Evolutionary conservation across 176 grass and related monocot species (phyloP).

Genomic region (Ananas comosus): DNA sequence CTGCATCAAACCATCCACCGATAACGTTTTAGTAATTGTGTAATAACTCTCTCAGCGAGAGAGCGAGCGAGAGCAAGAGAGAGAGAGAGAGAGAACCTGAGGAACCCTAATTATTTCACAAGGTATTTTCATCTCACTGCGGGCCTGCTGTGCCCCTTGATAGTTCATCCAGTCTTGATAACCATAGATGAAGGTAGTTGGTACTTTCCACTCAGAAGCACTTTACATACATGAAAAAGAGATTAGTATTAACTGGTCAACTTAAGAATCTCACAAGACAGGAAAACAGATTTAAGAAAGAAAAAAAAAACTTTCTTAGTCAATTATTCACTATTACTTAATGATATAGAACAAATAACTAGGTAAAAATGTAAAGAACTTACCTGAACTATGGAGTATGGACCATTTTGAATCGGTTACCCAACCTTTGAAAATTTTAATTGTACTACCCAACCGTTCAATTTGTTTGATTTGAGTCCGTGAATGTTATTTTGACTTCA

Average conservation of each 20-base stretch:
- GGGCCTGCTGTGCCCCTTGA: constrained; percentile 74
- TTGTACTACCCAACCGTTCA: too few species aligned
- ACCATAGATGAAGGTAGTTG: constrained; percentile 95
- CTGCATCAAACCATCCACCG: constrained; percentile 28
- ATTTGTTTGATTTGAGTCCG: too few species aligned
- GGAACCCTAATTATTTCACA: constrained; percentile 95
- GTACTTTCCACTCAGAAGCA: constrained; percentile 86
- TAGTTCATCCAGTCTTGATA: constrained; percentile 95
- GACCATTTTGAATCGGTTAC: too few species aligned
- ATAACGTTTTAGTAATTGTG: not conserved
- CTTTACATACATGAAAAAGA: constrained; percentile 33
- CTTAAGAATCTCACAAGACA: not conserved
- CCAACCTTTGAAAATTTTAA: too few species aligned
- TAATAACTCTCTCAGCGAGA: not conserved
- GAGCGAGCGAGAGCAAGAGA: not conserved
- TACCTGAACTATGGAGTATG: too few species aligned
- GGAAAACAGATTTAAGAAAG: not conserved
- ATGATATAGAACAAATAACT: too few species aligned
- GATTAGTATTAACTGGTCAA: not conserved
- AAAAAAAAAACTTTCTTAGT: too few species aligned
- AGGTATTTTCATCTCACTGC: constrained; percentile 85
- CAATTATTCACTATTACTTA: too few species aligned
- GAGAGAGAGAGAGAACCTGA: constrained; percentile 40
- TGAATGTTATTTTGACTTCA: too few species aligned
- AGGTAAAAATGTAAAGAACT: too few species aligned